phyloP scores from a whole-genome alignment of 2,329 filamentous ascomycete genomes.

The Scedosporium dehoogii region DNA sequence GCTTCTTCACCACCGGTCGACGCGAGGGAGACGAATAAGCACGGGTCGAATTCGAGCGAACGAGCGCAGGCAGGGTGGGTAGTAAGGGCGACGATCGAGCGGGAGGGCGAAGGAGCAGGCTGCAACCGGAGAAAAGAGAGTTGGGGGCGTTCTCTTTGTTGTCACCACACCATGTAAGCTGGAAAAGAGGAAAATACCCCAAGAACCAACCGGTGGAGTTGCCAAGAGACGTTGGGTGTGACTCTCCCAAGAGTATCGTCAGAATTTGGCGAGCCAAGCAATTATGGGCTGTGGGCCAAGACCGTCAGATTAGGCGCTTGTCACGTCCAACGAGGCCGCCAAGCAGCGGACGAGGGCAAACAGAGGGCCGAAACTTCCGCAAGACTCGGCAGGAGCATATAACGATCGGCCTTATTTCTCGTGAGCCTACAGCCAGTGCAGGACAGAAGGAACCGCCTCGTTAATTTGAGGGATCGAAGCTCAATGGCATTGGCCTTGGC shows the following conservation, averaged over 20 bases:
- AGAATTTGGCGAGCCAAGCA: background rate
- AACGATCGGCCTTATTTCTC: too few relatives aligned
- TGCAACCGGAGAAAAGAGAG: background rate
- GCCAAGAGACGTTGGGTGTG: background rate
- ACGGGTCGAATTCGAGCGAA: background rate
- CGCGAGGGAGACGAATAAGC: background rate
- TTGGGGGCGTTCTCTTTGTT: background rate
- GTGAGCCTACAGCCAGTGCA: background rate
- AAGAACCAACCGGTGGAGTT: background rate
- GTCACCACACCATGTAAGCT: background rate
- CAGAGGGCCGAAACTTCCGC: background rate
- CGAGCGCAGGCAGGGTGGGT: background rate
- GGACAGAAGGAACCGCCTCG: background rate
- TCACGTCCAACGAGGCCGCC: background rate
- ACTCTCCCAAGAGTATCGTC: background rate
- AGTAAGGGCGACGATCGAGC: background rate
- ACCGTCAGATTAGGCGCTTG: background rate
- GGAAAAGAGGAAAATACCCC: background rate
- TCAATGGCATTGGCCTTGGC: conserved; percentile 1
- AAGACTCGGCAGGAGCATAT: too few relatives aligned
- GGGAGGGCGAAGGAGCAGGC: background rate
- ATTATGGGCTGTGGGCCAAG: background rate
- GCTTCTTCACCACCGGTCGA: background rate
- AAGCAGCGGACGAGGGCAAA: background rate
- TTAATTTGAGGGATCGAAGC: background rate